Conservation (phyloP, 305 asterid genomes). For the Fraxinus angustifolia region DNA sequence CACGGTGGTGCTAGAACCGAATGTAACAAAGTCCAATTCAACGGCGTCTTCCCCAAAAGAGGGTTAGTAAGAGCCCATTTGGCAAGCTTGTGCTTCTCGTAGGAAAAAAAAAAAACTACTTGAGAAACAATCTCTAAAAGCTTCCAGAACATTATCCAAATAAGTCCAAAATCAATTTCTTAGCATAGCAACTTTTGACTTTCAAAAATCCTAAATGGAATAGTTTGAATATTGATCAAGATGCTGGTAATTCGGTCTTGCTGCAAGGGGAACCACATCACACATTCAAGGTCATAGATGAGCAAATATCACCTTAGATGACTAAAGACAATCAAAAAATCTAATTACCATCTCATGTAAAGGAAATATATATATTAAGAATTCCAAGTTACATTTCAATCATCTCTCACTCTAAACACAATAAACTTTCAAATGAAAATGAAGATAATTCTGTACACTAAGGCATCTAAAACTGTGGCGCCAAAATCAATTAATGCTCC, state of each 20-base stretch:
- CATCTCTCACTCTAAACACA: constrained; percentile 20
- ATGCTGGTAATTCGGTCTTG: background rate
- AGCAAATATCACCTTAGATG: background rate
- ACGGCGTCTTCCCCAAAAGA: background rate
- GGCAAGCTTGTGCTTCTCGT: background rate
- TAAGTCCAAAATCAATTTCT: background rate
- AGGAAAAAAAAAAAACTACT: background rate
- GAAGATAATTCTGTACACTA: constrained; percentile 30
- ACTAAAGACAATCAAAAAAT: background rate
- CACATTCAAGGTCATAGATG: background rate
- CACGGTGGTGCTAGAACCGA: background rate
- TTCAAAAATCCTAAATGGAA: background rate
- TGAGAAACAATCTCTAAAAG: background rate
- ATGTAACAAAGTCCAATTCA: background rate
- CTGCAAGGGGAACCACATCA: background rate
- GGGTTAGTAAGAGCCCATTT: background rate
- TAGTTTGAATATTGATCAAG: background rate
- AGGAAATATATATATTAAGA: background rate
- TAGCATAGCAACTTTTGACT: background rate
- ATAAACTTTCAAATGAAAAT: constrained; percentile 16
- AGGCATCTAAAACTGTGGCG: constrained; percentile 18
- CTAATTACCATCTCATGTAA: background rate
- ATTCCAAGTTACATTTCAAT: constrained; percentile 10
- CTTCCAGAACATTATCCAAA: background rate
- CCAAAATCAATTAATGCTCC: constrained; percentile 25